Conservation (phyloP, 257 asterid species). For the Marsdenia floribunda region DNA sequence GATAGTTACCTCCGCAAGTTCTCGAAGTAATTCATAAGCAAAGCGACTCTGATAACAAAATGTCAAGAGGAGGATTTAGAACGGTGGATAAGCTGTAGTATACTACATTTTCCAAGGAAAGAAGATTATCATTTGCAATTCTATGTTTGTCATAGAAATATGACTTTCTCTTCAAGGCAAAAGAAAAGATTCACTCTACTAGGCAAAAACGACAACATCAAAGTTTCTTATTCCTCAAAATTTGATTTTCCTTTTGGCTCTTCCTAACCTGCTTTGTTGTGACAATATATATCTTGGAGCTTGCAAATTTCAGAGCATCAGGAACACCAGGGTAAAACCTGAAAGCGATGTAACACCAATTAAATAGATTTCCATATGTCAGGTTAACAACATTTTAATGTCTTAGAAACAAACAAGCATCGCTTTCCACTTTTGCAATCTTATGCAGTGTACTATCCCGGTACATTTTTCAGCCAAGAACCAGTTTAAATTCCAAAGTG, state of each 20-base stretch:
- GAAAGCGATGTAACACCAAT: constrained; percentile 24
- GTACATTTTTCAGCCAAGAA: not conserved
- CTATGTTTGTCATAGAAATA: not conserved
- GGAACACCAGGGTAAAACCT: constrained; percentile 94
- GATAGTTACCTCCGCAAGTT: constrained; percentile 75
- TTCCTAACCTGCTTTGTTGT: constrained; percentile 75
- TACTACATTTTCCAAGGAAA: not conserved
- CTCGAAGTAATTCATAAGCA: constrained; percentile 78
- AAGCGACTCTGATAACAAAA: constrained; percentile 58
- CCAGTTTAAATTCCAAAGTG: not conserved
- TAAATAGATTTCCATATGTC: constrained; percentile 1
- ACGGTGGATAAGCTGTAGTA: not conserved
- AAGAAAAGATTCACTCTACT: not conserved
- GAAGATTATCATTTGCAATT: no score
- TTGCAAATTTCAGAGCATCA: constrained; percentile 89
- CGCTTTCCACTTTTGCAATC: not conserved
- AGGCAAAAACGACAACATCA: not conserved
- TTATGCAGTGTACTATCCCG: not conserved
- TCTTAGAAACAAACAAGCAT: not conserved
- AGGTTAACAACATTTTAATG: not conserved
- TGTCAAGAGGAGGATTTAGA: constrained; percentile 1
- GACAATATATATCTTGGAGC: constrained; percentile 84
- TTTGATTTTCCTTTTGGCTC: not conserved
- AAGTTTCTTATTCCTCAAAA: not conserved
- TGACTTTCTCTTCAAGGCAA: not conserved